phyloP scores from a whole-genome alignment of 768 basidiomycete genomes.

The Pisolithus microcarpus region DNA sequence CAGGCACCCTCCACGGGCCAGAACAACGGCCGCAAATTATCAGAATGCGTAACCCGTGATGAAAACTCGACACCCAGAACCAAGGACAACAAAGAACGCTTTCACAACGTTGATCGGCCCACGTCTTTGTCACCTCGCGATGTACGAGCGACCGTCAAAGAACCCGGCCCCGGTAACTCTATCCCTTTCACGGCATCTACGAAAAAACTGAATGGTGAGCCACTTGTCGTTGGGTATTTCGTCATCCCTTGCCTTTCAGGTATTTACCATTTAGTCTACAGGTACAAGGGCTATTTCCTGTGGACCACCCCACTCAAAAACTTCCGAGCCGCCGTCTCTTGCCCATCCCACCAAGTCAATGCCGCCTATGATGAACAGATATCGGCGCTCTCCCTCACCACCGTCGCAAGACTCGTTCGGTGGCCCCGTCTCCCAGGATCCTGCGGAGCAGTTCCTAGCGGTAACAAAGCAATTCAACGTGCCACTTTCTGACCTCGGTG shows the following conservation, averaged over 20 bases:
- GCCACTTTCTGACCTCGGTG: constrained; percentile 52
- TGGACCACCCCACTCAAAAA: constrained; percentile 24
- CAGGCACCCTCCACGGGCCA: constrained; percentile 4
- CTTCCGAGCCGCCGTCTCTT: constrained; percentile 6
- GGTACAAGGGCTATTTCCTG: constrained; percentile 29
- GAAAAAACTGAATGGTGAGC: constrained; percentile 28
- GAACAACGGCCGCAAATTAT: constrained; percentile 6
- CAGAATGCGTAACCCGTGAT: constrained; percentile 43
- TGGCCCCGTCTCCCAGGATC: constrained; percentile 42
- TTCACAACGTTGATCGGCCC: constrained; percentile 4
- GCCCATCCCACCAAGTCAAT: constrained; percentile 16
- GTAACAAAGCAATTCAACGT: constrained; percentile 44
- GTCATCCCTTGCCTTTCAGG: constrained; percentile 14
- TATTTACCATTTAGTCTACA: constrained; percentile 22
- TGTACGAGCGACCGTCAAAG: constrained; percentile 21
- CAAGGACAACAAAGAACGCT: constrained; percentile 13
- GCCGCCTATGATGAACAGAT: constrained; percentile 14
- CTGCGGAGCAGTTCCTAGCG: constrained; percentile 39
- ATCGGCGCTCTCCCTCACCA: constrained; percentile 30
- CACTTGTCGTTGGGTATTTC: constrained; percentile 12
- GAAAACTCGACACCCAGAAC: constrained; percentile 35
- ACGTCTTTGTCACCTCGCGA: constrained; percentile 19
- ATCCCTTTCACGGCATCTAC: constrained; percentile 22
- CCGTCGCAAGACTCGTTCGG: constrained; percentile 61
- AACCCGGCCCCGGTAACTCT: constrained; percentile 18